phyloP scores from a whole-genome alignment of 306 rosid species.

The Pyrus communis region DNA sequence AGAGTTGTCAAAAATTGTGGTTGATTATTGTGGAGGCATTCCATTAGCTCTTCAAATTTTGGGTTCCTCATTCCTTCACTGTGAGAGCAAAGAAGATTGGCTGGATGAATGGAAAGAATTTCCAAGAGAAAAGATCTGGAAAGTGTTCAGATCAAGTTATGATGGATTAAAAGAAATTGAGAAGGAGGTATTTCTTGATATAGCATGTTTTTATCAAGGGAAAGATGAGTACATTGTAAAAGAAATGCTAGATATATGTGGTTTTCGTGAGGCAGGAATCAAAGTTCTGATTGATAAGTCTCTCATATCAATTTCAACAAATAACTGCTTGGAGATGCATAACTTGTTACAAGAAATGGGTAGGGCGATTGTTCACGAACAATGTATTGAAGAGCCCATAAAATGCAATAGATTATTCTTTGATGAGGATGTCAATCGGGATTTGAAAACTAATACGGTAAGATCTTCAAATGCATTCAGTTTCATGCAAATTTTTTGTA shows the following conservation, averaged over 20 bases:
- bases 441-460: background rate
- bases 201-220: background rate
- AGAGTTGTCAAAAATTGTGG: background rate
- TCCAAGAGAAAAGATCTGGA: fast-evolving
- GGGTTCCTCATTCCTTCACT: background rate
- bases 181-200: background rate
- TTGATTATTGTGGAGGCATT: background rate
- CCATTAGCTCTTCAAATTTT: background rate
- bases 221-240: fast-evolving
- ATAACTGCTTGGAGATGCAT: background rate
- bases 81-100: background rate
- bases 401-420: background rate
- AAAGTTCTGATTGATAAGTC: background rate
- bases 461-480: background rate
- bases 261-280: background rate
- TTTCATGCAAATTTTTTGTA: background rate
- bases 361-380: background rate
- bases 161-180: background rate
- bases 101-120: fast-evolving
- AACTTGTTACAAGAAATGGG: background rate
- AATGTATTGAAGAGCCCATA: background rate
- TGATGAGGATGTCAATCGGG: background rate
- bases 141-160: background rate
- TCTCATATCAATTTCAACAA: background rate
- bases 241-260: fast-evolving